Base-by-base conservation (phyloP, 306 rosid species). In the Citrullus mucosospermus region DNA sequence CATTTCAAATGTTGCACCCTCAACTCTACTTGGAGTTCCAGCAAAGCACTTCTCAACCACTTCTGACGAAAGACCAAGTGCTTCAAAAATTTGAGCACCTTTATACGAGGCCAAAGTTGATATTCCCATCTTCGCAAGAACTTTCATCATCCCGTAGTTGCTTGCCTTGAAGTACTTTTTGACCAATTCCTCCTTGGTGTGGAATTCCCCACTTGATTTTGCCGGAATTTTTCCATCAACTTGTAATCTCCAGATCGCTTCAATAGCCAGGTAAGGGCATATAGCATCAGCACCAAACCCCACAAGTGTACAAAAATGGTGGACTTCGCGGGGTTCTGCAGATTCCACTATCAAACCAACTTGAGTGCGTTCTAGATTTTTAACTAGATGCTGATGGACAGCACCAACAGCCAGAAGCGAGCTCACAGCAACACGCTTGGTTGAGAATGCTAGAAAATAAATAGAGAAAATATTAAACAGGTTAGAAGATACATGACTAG, bases 81-180 rank as follows among this genome's bases (percentile, higher is more conserved):
- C 99, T 85, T 92, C 99, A 81, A 96, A 96, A 80, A 96, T 96
- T 87, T 96, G 99, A 56, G 98, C 99, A 70, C 99, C 99, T 86
- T 96, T 96, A 81, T 96, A 96, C 20, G 99, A 96, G 15, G 99
- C 99, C 91, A 96, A 85, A 82, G 99, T 96, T 62, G 99, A 96
- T 81, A 96, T 96, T 70, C 99, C 99, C 99, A 96, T 96, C 93
- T 96, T 96, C 13, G 99, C 98, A 78, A 96, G 99, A 84, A 96
- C 99, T 88, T 96, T 96, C 99, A 87, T 88, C 99, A 96, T 96
- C 62, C 99, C 99, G 53, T 91, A 96, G 87, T 82, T 88, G 86
- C 96, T 96, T 56, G 99, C 99, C 76, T 90, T 89, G 80, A 91
- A 92, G 87, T 89, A 92, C 84, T 85, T 96, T 81, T 88, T 92